phyloP scores from a whole-genome alignment of 495 filamentous ascomycete species.

The Aspergillus nidulans region DNA sequence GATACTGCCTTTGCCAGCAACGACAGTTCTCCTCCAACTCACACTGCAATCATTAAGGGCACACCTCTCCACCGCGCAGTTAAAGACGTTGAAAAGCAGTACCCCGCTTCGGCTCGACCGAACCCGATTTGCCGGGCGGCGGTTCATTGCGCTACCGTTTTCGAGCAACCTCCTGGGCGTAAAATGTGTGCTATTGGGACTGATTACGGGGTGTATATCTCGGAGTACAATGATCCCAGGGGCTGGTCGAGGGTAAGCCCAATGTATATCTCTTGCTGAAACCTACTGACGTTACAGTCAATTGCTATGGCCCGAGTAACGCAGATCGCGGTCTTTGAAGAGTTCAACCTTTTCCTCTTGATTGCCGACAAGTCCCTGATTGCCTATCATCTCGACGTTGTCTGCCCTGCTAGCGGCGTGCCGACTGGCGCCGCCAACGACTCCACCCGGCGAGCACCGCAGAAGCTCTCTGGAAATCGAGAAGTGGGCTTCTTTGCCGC shows the following conservation, averaged over 20 bases:
- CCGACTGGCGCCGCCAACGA: conserved; percentile 52
- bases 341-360: conserved; percentile 86
- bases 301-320: conserved; percentile 74
- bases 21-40: conserved; percentile 48
- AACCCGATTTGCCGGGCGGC: conserved; percentile 71
- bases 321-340: conserved; percentile 90
- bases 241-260: conserved; percentile 76
- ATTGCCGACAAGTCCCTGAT: conserved; percentile 88
- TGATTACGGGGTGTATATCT: conserved; percentile 87
- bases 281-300: conserved; percentile 42
- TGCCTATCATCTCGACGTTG: conserved; percentile 88
- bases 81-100: conserved; percentile 75
- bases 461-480: conserved; percentile 79
- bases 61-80: conserved; percentile 92
- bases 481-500: conserved; percentile 96
- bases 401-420: conserved; percentile 69
- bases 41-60: conserved; percentile 66
- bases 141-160: conserved; percentile 91
- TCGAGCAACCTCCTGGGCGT: conserved; percentile 67
- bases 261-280: not conserved
- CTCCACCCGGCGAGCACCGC: conserved; percentile 69
- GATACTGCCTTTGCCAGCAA: conserved; percentile 88
- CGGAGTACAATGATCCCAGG: conserved; percentile 77
- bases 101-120: conserved; percentile 59
- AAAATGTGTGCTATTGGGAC: conserved; percentile 94